A percentile compares a stretch with the other conserved stretches of the same genome.
Conservation (phyloP, 2,329 filamentous ascomycete genomes). For the Ophiostoma angusticollis region DNA sequence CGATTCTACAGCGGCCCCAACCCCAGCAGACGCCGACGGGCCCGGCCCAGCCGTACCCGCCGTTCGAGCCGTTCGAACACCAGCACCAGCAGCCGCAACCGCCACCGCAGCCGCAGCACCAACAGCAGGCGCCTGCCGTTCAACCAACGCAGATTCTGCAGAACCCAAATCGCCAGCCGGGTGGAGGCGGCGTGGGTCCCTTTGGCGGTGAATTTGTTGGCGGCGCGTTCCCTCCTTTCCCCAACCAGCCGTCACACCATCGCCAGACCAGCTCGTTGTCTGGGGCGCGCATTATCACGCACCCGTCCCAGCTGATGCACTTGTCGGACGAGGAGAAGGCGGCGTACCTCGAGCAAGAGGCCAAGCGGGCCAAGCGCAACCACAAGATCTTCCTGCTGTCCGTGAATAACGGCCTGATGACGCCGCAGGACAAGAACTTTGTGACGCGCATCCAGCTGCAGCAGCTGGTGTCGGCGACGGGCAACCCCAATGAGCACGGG, state of each 20-base stretch:
- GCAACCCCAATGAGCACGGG: slow-evolving; percentile 68
- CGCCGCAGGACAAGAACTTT: slow-evolving; percentile 98
- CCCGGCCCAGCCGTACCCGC: slow-evolving; percentile 12
- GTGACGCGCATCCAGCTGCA: slow-evolving; percentile 96
- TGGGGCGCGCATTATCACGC: slow-evolving; percentile 38
- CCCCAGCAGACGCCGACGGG: slow-evolving; percentile 27
- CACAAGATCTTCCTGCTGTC: slow-evolving; percentile 94
- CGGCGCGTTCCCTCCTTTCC: slow-evolving; percentile 17
- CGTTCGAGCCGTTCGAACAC: slow-evolving; percentile 17
- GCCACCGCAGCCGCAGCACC: slow-evolving; percentile 15
- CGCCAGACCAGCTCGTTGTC: slow-evolving; percentile 43
- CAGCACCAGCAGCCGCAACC: slow-evolving; percentile 17
- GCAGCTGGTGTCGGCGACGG: slow-evolving; percentile 85
- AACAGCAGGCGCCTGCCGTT: slow-evolving; percentile 24
- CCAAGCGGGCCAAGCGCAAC: slow-evolving; percentile 89
- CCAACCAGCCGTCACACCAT: slow-evolving; percentile 21
- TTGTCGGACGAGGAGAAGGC: slow-evolving; percentile 75
- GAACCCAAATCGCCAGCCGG: slow-evolving; percentile 55
- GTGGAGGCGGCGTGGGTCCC: slow-evolving; percentile 30
- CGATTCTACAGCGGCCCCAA: slow-evolving; percentile 43
- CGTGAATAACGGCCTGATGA: slow-evolving; percentile 95
- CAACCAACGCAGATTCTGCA: slow-evolving; percentile 66
- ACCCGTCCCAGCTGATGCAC: slow-evolving; percentile 61
- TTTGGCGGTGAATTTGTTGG: too few species aligned
- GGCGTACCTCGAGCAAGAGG: slow-evolving; percentile 77